Evolutionary conservation across 768 basidiomycete genomes (phyloP), one percentile per base, ranked within the genome.

Genomic region (Suillus plorans): DNA sequence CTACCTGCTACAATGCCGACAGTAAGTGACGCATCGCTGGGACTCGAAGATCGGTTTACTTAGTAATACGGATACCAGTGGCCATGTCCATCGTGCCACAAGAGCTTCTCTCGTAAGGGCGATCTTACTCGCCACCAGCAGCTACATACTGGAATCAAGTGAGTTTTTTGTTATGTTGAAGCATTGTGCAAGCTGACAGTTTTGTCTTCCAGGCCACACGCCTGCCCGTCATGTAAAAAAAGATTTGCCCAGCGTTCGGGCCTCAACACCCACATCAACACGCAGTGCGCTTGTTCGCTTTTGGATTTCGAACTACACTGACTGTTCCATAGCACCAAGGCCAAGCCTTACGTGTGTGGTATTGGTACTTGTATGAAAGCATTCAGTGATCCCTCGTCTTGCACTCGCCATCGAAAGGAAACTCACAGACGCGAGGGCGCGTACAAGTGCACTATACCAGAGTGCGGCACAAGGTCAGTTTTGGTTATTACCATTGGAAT

Each of bases 351-450:
- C 68, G 61, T 60, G 6, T 92, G 90, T 68, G 78, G 77, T 16
- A 76, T 82, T 50, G 69, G 74, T 10, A 74, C 71, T 25, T 91
- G 89, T 69, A 63, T 61, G 12, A 78, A 82, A 37, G 73, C 77
- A 16, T 91, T 91, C 67, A 85, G 85, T 16, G 90, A 91, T 69
- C 89, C 88, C 13, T 91, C 90, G 0, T 90, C 90, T 53, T 79
- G 86, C 67, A 78, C 84, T 37, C 86, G 90, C 10, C 90, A 91
- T 69, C 79, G 81, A 63, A 85, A 82, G 70, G 89, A 90, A 73
- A 83, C 79, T 3, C 89, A 91, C 69, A 68, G 72, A 20, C 72
- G 72, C 3, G 65, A 77, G 31, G 79, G 80, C 34, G 77, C 76
- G 34, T 86, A 82, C 67, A 71, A 69, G 50, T 90, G 88, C 69